These are phyloP conservation scores for Lathyrus tuberosus DNA, from an alignment of 306 rosid genomes.

Conservation along the genomic window DNA sequence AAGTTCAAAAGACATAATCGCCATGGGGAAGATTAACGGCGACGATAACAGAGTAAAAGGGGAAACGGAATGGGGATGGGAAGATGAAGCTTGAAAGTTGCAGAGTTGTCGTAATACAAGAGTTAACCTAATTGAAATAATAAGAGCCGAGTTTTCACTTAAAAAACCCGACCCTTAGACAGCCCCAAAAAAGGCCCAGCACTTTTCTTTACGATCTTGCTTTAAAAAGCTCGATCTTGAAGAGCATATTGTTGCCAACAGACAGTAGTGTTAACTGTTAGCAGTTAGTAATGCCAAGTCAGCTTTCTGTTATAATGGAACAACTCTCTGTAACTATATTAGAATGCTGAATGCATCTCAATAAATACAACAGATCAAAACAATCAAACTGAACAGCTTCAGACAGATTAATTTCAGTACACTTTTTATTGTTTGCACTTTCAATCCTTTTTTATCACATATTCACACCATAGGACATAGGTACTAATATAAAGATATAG, in stretches of 20 bases:
- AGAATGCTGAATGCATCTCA: not conserved
- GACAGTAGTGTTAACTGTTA: not conserved
- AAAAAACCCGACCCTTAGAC: not conserved
- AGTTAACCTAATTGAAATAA: too few species aligned
- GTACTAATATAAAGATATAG: constrained; percentile 9
- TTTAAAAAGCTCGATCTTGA: too few species aligned
- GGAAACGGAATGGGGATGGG: too few species aligned
- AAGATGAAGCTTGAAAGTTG: too few species aligned
- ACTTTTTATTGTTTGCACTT: too few species aligned
- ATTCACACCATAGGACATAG: not conserved
- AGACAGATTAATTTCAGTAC: not conserved
- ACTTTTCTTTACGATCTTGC: too few species aligned
- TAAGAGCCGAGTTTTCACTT: too few species aligned
- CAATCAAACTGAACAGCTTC: not conserved
- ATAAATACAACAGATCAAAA: not conserved
- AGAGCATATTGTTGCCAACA: not conserved
- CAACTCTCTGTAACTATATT: not conserved
- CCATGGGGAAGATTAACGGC: too few species aligned
- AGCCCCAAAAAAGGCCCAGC: not conserved
- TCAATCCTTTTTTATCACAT: not conserved
- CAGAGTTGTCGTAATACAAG: too few species aligned
- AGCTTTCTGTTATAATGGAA: not conserved
- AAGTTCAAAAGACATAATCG: too few species aligned
- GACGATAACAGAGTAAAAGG: too few species aligned
- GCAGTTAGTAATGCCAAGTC: not conserved